Base-by-base conservation (phyloP, 345 rosid species). In the Eucalyptus globulus region DNA sequence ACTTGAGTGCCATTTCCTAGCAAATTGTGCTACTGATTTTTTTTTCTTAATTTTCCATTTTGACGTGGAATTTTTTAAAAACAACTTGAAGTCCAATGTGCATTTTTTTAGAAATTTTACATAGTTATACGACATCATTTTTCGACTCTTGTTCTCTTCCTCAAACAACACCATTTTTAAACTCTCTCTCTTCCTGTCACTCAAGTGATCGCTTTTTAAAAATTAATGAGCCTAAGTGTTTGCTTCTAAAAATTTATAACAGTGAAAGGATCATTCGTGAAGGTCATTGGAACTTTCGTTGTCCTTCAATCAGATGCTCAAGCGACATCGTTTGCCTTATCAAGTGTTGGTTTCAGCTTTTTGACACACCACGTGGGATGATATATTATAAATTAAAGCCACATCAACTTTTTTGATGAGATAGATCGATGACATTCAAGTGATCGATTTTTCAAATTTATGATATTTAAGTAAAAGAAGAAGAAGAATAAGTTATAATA, bases 401-500 rank as follows among this genome's bases (percentile, higher is more conserved):
- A 10, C 2, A 0, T 24, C 29, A 22, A 26, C 62, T 4, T 26
- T 56, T 56, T 56, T 24, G 29, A 26, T 22, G 6, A 56, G 29
- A 26, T 26, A 24, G 24, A 10, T 56, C 0, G 6, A 56, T 56
- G 29, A 11, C 29, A 24, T 26, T 56, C 13, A 2, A 24, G 6
- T 56, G 3, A 24, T 56, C 0, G 6, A 56, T 56, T 56, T 24
- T 56, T 56, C 1, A 56, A 56, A 56, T 24, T 56, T 56, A 1
- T 56, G 62, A 24, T 2, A 10, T 56, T 56, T 56, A 5, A 56
- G 13, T 24, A 26, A 56, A 24, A 56, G 24, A 56, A 56, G 4
- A 9, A 9, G 0, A 13, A 2, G 43, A 5, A 2, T 16, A 49
- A 56, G 3, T 56, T 0, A 56, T 24, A 12, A 5, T 6, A 24